A percentile compares a stretch with the other conserved stretches of the same genome.
Evolutionary conservation across 2,329 filamentous ascomycete species (phyloP).

Genomic region (Alternaria gaisen): DNA sequence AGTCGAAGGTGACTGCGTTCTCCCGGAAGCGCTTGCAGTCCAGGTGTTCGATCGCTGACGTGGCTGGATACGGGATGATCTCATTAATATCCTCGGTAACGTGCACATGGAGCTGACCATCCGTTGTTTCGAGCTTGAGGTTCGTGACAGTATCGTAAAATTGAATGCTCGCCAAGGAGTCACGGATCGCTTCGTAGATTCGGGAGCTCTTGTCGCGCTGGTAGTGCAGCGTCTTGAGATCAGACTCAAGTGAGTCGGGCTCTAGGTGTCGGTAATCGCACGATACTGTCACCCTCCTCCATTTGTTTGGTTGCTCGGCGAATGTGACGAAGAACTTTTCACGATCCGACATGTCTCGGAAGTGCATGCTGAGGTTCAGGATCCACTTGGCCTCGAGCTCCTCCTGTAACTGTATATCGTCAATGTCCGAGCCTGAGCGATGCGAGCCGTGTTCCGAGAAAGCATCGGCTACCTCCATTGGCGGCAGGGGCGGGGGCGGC

Average conservation of each 20-base stretch:
- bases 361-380: conserved; percentile 97
- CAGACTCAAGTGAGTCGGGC: conserved; percentile 82
- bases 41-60: conserved; percentile 78
- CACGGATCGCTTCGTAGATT: conserved; percentile 93
- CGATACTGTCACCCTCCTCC: conserved; percentile 90
- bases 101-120: conserved; percentile 90
- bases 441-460: conserved; percentile 45
- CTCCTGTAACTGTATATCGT: conserved; percentile 73
- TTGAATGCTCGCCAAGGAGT: conserved; percentile 90
- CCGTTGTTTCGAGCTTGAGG: conserved; percentile 87
- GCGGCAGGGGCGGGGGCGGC: conserved; percentile 26
- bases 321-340: conserved; percentile 99
- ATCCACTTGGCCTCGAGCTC: conserved; percentile 94
- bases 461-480: conserved; percentile 39
- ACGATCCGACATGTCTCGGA: conserved; percentile 87
- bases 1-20: conserved; percentile 81
- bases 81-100: conserved; percentile 98
- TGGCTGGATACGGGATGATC: conserved; percentile 84
- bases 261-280: conserved; percentile 88
- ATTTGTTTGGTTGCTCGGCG: conserved; percentile 78
- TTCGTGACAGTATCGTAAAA: conserved; percentile 98
- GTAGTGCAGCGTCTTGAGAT: conserved; percentile 78
- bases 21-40: conserved; percentile 68
- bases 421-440: conserved; percentile 47
- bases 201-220: conserved; percentile 92